Evolutionary conservation across 768 basidiomycete genomes (phyloP).

Genomic region (Tulasnella sp.): DNA sequence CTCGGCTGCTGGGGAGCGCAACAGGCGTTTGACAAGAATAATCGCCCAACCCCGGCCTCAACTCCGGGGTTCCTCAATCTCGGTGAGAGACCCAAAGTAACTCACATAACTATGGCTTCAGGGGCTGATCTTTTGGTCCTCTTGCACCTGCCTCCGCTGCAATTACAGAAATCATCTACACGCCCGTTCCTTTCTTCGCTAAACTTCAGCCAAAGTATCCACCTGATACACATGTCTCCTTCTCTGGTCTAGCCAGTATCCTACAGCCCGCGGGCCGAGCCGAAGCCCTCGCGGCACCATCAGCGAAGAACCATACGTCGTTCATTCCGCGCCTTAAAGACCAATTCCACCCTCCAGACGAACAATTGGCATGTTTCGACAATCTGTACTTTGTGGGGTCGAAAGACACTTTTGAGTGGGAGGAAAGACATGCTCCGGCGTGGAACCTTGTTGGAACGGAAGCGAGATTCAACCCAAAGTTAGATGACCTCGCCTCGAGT

Average conservation of each 20-base stretch:
- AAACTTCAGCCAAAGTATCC: background rate
- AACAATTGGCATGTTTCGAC: slow-evolving; percentile 25
- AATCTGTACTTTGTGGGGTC: slow-evolving; percentile 22
- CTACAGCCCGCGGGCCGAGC: slow-evolving; percentile 19
- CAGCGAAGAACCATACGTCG: background rate
- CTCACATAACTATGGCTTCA: no score
- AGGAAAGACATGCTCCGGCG: slow-evolving; percentile 23
- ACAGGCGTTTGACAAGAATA: background rate
- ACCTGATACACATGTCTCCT: slow-evolving; percentile 21
- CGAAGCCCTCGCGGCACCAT: slow-evolving; percentile 4
- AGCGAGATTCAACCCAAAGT: background rate
- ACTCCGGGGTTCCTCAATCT: background rate
- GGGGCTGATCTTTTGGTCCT: background rate
- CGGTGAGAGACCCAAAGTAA: background rate
- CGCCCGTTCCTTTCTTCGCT: background rate
- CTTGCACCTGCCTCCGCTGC: background rate
- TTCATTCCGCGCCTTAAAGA: background rate
- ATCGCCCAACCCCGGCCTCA: background rate
- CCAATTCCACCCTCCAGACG: slow-evolving; percentile 22
- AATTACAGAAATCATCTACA: background rate
- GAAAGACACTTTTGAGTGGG: slow-evolving; percentile 21
- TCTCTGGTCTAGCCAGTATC: slow-evolving; percentile 25
- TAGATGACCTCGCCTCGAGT: background rate
- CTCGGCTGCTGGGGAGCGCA: background rate
- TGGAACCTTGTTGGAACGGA: slow-evolving; percentile 24